A percentile compares a stretch with the other conserved stretches of the same genome.
These are phyloP conservation scores for Pichia cactophila DNA, from an alignment of 1,139 yeast species.

Conservation along the genomic window DNA sequence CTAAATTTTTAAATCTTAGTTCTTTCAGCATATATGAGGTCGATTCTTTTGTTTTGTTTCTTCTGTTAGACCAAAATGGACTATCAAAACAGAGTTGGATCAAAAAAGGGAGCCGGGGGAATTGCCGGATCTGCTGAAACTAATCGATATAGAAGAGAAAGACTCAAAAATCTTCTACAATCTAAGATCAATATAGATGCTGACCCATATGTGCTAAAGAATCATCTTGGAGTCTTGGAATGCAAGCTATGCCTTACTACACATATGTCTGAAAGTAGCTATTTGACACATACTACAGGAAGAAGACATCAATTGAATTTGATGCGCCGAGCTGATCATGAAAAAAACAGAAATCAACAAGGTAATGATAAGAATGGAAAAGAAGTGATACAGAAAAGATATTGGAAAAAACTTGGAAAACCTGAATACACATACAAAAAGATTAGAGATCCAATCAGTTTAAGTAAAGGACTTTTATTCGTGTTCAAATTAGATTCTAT, in stretches of 20 bases:
- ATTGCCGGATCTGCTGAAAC: conserved; percentile 63
- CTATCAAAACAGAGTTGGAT: conserved; percentile 50
- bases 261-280: conserved; percentile 69
- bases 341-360: conserved; percentile 31
- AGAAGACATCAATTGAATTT: conserved; percentile 65
- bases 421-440: conserved; percentile 66
- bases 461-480: conserved; percentile 54
- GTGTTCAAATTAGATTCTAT: conserved; percentile 51
- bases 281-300: conserved; percentile 74
- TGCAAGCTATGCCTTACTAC: conserved; percentile 72
- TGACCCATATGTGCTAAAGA: conserved; percentile 72
- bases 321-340: conserved; percentile 46
- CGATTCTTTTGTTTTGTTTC: not conserved
- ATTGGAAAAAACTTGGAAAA: conserved; percentile 57
- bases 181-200: conserved; percentile 58
- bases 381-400: conserved; percentile 34
- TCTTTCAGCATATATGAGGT: not conserved
- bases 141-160: conserved; percentile 56
- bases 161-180: conserved; percentile 58
- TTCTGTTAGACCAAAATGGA: conserved; percentile 33
- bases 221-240: conserved; percentile 67
- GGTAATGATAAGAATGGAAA: not conserved
- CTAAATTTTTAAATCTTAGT: too few species aligned
- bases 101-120: conserved; percentile 62
- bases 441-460: conserved; percentile 51